Base-by-base conservation (phyloP, 2,329 filamentous ascomycete species). In the Ophiostoma quercus region DNA sequence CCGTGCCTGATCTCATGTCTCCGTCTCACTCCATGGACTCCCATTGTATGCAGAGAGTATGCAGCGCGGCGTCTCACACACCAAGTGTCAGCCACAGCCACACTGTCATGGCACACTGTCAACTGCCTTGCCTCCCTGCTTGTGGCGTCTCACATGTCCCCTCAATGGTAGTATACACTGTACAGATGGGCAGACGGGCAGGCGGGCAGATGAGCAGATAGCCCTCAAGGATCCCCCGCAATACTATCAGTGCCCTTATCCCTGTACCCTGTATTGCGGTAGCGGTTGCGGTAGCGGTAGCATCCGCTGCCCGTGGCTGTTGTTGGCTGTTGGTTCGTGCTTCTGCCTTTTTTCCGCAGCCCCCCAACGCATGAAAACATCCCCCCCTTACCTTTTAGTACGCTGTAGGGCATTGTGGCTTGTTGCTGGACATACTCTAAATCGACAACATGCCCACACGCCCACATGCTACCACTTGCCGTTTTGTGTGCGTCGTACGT, bases 191-290 rank as follows among this genome's bases (percentile, higher is more conserved):
- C 19, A 41, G 39, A 41, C 11, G 34, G 34, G 34, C 19, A 41
- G 39, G 14, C 11, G 34, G 34, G 34, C 19, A 41, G 39, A 41
- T 41, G 34, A 3, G 34, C 34, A 47, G 43, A 47, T 47, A 47
- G 43, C 19, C 43, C 51, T 57, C 51, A 57, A 57, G 51, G 51
- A 57, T 57, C 51, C 51, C 51, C 51, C 51, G 51, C 51, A 57
- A 57, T 57, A 57, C n/a, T 57, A 57, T 57, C 51, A 57, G 51
- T 57, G 51, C 51, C 51, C 51, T 25, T 57, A 57, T 57, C 51
- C 51, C 22, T 57, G 51, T 25, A 57, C 51, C 51, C 51, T 57
- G 51, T 57, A 57, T 57, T n/a, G 43, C 43, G 43, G 43, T 47
- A 47, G 43, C 51, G 51, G 51, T 57, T 47, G 43, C 43, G 43